Percentiles rank a stretch among this genome's conserved stretches.
Conservation (phyloP, 345 rosid species). For the Streptanthus diversifolius region DNA sequence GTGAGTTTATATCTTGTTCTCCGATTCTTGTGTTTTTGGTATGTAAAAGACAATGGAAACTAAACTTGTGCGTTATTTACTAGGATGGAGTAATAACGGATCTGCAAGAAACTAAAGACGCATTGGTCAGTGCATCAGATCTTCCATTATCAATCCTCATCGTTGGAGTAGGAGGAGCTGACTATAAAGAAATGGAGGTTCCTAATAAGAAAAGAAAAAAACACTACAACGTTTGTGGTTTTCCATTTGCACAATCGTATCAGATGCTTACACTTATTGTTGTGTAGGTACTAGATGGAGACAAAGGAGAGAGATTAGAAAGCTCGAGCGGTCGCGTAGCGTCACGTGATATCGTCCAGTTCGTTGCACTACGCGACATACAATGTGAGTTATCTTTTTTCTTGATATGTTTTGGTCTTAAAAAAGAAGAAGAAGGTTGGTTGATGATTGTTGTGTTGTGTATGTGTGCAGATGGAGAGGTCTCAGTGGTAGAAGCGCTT, state of each 20-base stretch:
- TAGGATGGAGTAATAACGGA: conserved; percentile 97
- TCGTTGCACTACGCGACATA: conserved; percentile 71
- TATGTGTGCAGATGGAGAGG: conserved; percentile 60
- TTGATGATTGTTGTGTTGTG: background rate
- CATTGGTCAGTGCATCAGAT: conserved; percentile 87
- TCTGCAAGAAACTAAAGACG: conserved; percentile 93
- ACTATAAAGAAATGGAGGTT: conserved; percentile 99
- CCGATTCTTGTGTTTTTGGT: background rate
- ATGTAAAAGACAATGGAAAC: conserved; percentile 5
- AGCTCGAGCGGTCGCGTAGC: conserved; percentile 81
- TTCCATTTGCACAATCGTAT: background rate
- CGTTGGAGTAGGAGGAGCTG: conserved; percentile 99
- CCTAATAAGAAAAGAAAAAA: background rate
- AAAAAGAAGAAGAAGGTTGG: background rate
- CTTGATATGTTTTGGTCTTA: background rate
- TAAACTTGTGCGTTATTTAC: background rate
- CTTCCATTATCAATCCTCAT: conserved; percentile 87
- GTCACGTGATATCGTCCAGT: conserved; percentile 92
- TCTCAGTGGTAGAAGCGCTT: conserved; percentile 75
- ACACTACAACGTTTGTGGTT: background rate
- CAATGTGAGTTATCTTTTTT: conserved; percentile 60
- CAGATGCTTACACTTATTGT: background rate
- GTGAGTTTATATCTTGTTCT: conserved; percentile 36
- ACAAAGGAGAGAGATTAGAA: conserved; percentile 84
- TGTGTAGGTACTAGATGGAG: conserved; percentile 75